Percentiles rank a stretch among this genome's conserved stretches.
Conservation (phyloP, 441 rosid species). For the Gossypium trilobum region DNA sequence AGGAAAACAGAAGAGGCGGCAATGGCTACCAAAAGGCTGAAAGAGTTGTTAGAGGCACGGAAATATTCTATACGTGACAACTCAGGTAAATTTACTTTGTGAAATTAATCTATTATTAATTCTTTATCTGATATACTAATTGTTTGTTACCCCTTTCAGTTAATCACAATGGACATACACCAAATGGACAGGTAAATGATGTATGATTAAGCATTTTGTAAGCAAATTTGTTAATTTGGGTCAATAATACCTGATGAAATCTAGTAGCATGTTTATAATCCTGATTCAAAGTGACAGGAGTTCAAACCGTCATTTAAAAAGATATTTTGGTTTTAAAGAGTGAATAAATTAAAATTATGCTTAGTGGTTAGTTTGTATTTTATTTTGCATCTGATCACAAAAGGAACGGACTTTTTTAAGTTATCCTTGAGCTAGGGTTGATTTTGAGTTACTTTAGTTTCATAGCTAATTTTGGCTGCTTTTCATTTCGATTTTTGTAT, state of each 20-base stretch:
- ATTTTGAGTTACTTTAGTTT: not conserved
- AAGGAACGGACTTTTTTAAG: not conserved
- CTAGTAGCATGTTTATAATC: slow-evolving; percentile 10
- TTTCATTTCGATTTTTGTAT: slow-evolving; percentile 10
- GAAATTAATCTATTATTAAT: not conserved
- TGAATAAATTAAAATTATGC: not conserved
- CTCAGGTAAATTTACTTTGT: slow-evolving; percentile 27
- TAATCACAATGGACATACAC: slow-evolving; percentile 41
- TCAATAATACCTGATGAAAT: slow-evolving; percentile 1
- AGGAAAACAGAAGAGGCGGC: slow-evolving; percentile 71
- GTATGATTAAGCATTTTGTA: slow-evolving; percentile 8
- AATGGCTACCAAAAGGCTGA: slow-evolving; percentile 59
- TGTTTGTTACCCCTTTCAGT: slow-evolving; percentile 33
- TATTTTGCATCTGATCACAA: slow-evolving; percentile 1
- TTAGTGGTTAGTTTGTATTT: not conserved
- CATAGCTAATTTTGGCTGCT: slow-evolving; percentile 6
- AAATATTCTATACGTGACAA: slow-evolving; percentile 38
- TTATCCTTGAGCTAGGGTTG: not conserved
- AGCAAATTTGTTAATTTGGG: slow-evolving; percentile 6
- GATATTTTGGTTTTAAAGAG: not conserved
- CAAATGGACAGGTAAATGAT: slow-evolving; percentile 46
- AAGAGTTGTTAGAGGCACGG: slow-evolving; percentile 56
- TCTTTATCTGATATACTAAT: slow-evolving; percentile 16
- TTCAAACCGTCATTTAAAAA: slow-evolving; percentile 1
- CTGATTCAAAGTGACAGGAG: slow-evolving; percentile 13